Evolutionary conservation across 495 filamentous ascomycete species (phyloP).

Genomic region (Chlorociboria aeruginascens): DNA sequence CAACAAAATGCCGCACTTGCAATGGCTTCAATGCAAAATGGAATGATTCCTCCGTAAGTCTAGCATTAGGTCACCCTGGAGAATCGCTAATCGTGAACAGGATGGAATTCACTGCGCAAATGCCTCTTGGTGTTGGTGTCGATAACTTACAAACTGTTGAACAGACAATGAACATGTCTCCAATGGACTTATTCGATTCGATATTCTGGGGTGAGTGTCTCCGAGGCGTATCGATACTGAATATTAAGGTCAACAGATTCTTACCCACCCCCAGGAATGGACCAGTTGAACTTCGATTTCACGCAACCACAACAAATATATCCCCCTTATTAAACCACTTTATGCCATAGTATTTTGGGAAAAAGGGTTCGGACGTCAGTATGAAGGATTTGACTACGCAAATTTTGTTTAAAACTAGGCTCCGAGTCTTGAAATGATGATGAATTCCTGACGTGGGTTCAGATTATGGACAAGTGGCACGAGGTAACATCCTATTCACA

Average conservation of each 20-base stretch:
- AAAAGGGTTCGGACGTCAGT: too few species aligned
- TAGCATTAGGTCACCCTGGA: not conserved
- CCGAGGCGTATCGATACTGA: not conserved
- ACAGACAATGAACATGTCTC: conserved; percentile 32
- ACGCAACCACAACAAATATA: conserved; percentile 8
- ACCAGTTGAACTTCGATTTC: conserved; percentile 14
- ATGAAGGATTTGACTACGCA: too few species aligned
- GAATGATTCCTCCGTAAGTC: conserved; percentile 20
- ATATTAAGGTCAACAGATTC: conserved; percentile 8
- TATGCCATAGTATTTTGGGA: too few species aligned
- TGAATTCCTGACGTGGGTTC: too few species aligned
- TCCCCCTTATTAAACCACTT: conserved; percentile 13
- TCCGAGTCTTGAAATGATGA: too few species aligned
- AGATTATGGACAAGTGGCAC: too few species aligned
- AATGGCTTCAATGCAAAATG: conserved; percentile 42
- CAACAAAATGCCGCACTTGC: conserved; percentile 43
- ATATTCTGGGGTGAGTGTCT: conserved; percentile 44
- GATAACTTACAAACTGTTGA: conserved; percentile 1
- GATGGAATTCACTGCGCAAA: conserved; percentile 18
- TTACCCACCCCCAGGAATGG: conserved; percentile 15
- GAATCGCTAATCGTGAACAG: conserved; percentile 7
- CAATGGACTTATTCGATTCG: conserved; percentile 46
- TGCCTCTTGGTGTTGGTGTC: conserved; percentile 3
- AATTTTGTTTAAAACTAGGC: too few species aligned
- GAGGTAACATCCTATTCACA: too few species aligned